Evolutionary conservation across 2,329 filamentous ascomycete genomes (phyloP).

Genomic region (Meredithiella fracta): DNA sequence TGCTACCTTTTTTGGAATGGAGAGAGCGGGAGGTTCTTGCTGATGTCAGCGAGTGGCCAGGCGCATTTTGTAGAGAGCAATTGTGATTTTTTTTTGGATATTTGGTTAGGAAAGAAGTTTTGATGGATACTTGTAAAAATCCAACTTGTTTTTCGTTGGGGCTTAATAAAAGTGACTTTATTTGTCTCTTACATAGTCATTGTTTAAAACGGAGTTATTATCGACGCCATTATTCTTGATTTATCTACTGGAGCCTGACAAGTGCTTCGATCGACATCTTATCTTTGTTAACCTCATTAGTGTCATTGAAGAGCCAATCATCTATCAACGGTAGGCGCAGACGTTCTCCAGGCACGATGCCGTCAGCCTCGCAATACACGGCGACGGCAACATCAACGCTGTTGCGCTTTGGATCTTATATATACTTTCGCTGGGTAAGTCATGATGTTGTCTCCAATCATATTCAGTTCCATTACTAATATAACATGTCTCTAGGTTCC

Average conservation of each 20-base stretch:
- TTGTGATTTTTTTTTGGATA: no score
- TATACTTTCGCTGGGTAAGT: slow-evolving; percentile 46
- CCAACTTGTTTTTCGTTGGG: no score
- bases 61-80: no score
- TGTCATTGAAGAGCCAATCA: not conserved
- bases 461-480: slow-evolving; percentile 1
- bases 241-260: not conserved
- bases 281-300: no score
- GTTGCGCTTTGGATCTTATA: slow-evolving; percentile 30
- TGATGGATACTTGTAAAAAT: no score
- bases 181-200: not conserved
- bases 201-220: not conserved
- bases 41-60: not conserved
- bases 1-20: not conserved
- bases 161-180: not conserved
- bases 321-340: not conserved
- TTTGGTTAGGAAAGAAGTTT: no score
- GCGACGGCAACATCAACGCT: slow-evolving; percentile 22
- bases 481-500: slow-evolving; percentile 17
- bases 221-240: not conserved
- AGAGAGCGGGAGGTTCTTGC: not conserved
- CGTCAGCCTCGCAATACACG: slow-evolving; percentile 16
- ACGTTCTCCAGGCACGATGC: slow-evolving; percentile 13
- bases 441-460: slow-evolving; percentile 5
- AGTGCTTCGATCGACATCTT: not conserved